phyloP scores from a whole-genome alignment of 139 green algal genomes.

The Chlamydomonas urium region DNA sequence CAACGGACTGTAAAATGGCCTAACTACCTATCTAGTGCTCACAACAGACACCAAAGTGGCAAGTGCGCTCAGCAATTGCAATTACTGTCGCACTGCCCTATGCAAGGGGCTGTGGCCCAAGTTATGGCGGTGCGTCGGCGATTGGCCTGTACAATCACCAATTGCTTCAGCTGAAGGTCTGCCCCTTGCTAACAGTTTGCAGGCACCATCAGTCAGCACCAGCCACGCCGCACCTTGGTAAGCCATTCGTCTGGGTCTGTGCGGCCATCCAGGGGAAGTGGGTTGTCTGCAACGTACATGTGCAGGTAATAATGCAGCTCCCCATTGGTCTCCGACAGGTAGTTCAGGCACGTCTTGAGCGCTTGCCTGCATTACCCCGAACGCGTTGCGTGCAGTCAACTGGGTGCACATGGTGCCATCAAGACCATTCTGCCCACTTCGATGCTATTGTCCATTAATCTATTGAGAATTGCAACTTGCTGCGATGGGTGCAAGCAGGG shows the following conservation, averaged over 20 bases:
- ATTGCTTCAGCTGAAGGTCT: background rate
- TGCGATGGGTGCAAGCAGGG: background rate
- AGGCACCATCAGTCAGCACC: background rate
- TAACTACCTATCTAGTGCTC: too few species aligned
- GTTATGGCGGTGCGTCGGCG: too few species aligned
- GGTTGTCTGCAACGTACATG: constrained; percentile 36
- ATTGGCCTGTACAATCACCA: too few species aligned
- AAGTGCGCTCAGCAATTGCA: too few species aligned
- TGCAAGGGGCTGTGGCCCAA: too few species aligned
- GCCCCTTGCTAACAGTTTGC: background rate
- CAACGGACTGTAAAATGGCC: too few species aligned
- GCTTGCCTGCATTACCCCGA: constrained; percentile 1
- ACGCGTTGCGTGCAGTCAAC: background rate
- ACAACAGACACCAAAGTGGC: too few species aligned
- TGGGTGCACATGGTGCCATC: too few species aligned
- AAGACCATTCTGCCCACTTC: too few species aligned
- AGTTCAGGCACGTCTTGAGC: constrained; percentile 31
- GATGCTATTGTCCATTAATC: too few species aligned
- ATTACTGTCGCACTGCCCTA: too few species aligned
- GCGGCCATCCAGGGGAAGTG: constrained; percentile 16
- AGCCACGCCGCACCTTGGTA: background rate
- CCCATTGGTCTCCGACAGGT: constrained; percentile 44
- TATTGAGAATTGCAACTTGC: background rate
- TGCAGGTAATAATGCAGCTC: constrained; percentile 42
- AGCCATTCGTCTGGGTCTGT: constrained; percentile 39